These are phyloP conservation scores for Podaxis sp. DNA, from an alignment of 768 basidiomycete genomes.

Conservation along the genomic window DNA sequence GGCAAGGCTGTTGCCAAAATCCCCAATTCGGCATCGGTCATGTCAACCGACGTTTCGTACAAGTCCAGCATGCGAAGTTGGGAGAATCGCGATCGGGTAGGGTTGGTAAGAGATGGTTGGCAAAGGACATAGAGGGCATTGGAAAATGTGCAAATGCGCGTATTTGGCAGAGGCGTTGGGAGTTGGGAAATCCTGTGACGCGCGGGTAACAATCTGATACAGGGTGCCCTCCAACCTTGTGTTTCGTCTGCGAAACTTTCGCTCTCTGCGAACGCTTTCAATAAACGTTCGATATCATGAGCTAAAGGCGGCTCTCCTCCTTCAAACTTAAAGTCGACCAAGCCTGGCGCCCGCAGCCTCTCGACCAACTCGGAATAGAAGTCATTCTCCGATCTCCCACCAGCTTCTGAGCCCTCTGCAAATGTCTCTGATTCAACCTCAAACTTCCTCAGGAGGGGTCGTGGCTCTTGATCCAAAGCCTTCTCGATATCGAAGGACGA, in stretches of 20 bases:
- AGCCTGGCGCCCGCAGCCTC: not conserved
- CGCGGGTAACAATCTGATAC: not conserved
- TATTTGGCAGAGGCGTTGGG: not conserved
- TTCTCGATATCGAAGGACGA: not conserved
- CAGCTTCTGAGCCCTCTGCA: not conserved
- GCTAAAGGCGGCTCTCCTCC: not conserved
- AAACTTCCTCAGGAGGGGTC: constrained; percentile 1
- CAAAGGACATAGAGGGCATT: not conserved
- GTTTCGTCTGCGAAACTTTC: not conserved
- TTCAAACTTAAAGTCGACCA: not conserved
- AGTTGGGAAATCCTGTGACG: not conserved
- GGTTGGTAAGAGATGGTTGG: not conserved
- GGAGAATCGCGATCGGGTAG: not conserved
- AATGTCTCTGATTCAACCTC: not conserved
- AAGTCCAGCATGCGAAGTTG: constrained; percentile 2
- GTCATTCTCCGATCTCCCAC: not conserved
- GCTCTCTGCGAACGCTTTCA: not conserved
- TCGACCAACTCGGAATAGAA: constrained; percentile 4
- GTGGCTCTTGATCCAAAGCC: not conserved
- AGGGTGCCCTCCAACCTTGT: constrained; percentile 2
- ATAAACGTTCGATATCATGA: not conserved
- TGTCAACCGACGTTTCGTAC: not conserved
- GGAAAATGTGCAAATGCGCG: constrained; percentile 2
- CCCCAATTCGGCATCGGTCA: constrained; percentile 7
- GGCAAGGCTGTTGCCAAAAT: not conserved